Base-by-base conservation (phyloP, 2,329 filamentous ascomycete species). In the Chaetoscypha palmicola region DNA sequence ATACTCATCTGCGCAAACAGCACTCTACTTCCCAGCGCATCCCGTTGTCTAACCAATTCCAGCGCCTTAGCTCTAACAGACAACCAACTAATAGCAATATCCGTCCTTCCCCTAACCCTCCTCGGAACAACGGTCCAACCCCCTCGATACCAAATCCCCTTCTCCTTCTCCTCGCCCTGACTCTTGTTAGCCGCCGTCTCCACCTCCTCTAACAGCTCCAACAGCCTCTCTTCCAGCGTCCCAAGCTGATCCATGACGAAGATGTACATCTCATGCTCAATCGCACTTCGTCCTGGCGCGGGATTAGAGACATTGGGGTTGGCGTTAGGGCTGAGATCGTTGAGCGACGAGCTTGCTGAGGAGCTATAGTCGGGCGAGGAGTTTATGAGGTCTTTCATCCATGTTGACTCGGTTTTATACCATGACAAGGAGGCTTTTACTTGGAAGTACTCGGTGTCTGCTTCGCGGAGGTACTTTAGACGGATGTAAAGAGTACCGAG, bases 1-100 rank as follows among this genome's bases (percentile, higher is more conserved):
- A 72, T 68, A 58, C 66, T 70, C 62, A 69, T 68, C 54, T 73
- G 68, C 43, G 69, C 64, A 50, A 72, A 73, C 37, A 70, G 63
- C 31, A 73, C 68, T 28, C 68, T 61, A 5, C 62, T 62, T 1
- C 68, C 69, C 51, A 71, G 51, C 2, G 66, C 64, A 41, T 72
- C 68, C 36, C 69, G 63, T 59, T 72, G 68, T 20, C 68, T 61
- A 14, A 69, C 67, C 11, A 72, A 53, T 43, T 72, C 67, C 43
- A 72, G 48, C 2, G 68, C 67, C 48, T 70, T 71, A 7, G 62
- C 62, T 23, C 69, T 58, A 10, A 70, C 66, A 1, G 64, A 60
- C 28, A 72, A 46, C 69, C 70, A 72, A 12, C 65, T 64, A 51
- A 73, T 61, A 31, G 68, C 68, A 21, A 72, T 65, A 48, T 39